Evolutionary conservation across 805 yeast genomes (phyloP).

Genomic region (Saturnispora besseyi): DNA sequence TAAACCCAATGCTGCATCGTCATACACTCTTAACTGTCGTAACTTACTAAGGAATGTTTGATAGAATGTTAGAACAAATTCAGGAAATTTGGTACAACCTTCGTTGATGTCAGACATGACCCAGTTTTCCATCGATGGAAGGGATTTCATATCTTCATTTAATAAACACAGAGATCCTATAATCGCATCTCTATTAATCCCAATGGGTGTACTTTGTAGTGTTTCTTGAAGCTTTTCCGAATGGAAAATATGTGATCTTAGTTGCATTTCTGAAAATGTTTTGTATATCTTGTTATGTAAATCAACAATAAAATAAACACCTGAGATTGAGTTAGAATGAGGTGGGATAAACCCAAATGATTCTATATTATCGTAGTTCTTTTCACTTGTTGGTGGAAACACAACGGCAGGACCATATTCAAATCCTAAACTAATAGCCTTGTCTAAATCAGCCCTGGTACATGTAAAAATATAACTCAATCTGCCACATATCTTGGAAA

Average conservation of each 20-base stretch:
- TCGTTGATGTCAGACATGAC: slow-evolving; percentile 19
- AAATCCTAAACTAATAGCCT: slow-evolving; percentile 10
- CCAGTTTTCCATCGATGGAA: slow-evolving; percentile 33
- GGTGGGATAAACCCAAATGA: slow-evolving; percentile 56
- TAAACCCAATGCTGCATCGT: slow-evolving; percentile 14
- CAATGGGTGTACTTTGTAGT: slow-evolving; percentile 8
- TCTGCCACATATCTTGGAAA: slow-evolving; percentile 23
- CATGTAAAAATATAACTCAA: slow-evolving; percentile 23
- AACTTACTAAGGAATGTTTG: slow-evolving; percentile 28
- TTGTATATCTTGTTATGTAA: slow-evolving; percentile 34
- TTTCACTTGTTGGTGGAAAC: slow-evolving; percentile 6
- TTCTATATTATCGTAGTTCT: slow-evolving; percentile 10
- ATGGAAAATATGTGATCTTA: slow-evolving; percentile 28
- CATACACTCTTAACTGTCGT: slow-evolving; percentile 15
- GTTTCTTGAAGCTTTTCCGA: slow-evolving; percentile 28
- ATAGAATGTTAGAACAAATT: slow-evolving; percentile 32
- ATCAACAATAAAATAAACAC: slow-evolving; percentile 42
- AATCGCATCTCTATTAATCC: slow-evolving; percentile 21
- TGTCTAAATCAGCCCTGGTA: slow-evolving; percentile 33
- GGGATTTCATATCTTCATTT: slow-evolving; percentile 19
- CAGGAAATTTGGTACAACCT: slow-evolving; percentile 32
- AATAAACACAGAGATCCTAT: slow-evolving; percentile 21
- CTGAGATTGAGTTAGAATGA: slow-evolving; percentile 51
- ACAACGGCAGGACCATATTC: slow-evolving; percentile 6
- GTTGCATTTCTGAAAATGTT: slow-evolving; percentile 30